Percentiles rank a stretch among this genome's conserved stretches.
Evolutionary conservation across 352 stramenopile genomes (phyloP).

Genomic region (Phytophthora europaea): DNA sequence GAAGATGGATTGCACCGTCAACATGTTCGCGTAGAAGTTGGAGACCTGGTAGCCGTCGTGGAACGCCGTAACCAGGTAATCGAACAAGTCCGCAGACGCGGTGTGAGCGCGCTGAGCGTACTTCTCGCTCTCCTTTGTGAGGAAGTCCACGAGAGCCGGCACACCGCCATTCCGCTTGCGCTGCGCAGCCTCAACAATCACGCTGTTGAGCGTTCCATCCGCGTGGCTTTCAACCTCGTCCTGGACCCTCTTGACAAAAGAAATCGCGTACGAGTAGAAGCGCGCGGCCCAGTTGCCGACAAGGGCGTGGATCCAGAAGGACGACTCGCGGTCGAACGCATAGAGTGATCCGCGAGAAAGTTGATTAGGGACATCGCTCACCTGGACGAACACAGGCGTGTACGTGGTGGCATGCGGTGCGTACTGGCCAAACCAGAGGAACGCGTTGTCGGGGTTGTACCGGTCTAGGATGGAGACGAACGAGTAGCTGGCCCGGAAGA

Average conservation of each 20-base stretch:
- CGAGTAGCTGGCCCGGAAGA: slow-evolving; percentile 94
- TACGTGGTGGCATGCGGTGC: slow-evolving; percentile 90
- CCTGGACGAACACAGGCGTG: slow-evolving; percentile 89
- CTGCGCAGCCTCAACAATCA: slow-evolving; percentile 48
- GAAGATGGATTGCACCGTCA: slow-evolving; percentile 72
- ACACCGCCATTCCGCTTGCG: slow-evolving; percentile 55
- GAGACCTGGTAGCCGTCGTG: slow-evolving; percentile 86
- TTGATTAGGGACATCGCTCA: slow-evolving; percentile 55
- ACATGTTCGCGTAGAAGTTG: slow-evolving; percentile 48
- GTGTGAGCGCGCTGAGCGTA: slow-evolving; percentile 65
- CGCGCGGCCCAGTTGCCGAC: slow-evolving; percentile 88
- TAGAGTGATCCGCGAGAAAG: slow-evolving; percentile 72
- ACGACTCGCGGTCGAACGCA: slow-evolving; percentile 65
- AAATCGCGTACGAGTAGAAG: slow-evolving; percentile 79
- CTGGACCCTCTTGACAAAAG: slow-evolving; percentile 69
- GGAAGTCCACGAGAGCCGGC: slow-evolving; percentile 56
- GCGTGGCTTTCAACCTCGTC: slow-evolving; percentile 64
- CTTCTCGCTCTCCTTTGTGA: slow-evolving; percentile 62
- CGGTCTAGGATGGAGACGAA: slow-evolving; percentile 81
- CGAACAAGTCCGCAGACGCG: slow-evolving; percentile 71
- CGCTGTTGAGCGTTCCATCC: slow-evolving; percentile 41
- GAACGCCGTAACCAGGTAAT: slow-evolving; percentile 78
- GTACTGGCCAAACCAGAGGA: slow-evolving; percentile 93
- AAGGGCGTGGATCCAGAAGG: slow-evolving; percentile 85
- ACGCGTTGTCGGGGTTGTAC: slow-evolving; percentile 65